Base-by-base conservation (phyloP, 202 grass and related monocot genomes). In the Zoysia matrella region DNA sequence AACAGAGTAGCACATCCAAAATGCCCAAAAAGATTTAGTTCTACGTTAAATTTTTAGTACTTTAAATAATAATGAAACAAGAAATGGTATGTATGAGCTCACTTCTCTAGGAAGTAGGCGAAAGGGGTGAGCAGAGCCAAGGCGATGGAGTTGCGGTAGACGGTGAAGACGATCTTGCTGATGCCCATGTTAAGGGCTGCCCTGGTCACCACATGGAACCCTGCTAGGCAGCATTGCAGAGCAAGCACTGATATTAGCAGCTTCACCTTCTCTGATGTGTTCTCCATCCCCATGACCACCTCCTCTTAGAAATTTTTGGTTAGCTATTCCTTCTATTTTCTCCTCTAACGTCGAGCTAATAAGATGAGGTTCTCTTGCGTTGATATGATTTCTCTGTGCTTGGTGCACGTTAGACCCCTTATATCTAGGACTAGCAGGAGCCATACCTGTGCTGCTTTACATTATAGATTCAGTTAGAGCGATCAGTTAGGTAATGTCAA, bases 71-170 rank as follows among this genome's bases (percentile, higher is more conserved):
- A 36, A 11, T 30, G 7, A 40, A 14, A 9, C 5, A 42, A 7
- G 12, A 49, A 22, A 39, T 52, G 14, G 11, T 72, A 39, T 30
- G 1, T 43, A 40, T 69, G 52, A 65, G 45, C 84, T 81, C 80
- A 94, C 92, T 87, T 91, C 74, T 94, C 92, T 10, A 94, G 80
- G 55, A 94, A 87, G 73, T 89, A 94, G 56, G 92, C 92, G 49
- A 94, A 89, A 46, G 92, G 92, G 15, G 51, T 69, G 53, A 94
- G 57, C 63, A 94, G 65, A 49, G 69, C 86, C 69, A 94, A 74
- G 36, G 92, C 92, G 69, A 89, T 85, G 80, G 58, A 82, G 69
- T 94, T 94, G 72, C 92, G 84, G 55, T 94, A 94, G 13, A 94
- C 86, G 43, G 84, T 36, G 87, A 94, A 91, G 47, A 89, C 92